A percentile compares a stretch with the other conserved stretches of the same genome.
These are phyloP conservation scores for Pyricularia sp. DNA, from an alignment of 2,329 filamentous ascomycete genomes.

Conservation along the genomic window DNA sequence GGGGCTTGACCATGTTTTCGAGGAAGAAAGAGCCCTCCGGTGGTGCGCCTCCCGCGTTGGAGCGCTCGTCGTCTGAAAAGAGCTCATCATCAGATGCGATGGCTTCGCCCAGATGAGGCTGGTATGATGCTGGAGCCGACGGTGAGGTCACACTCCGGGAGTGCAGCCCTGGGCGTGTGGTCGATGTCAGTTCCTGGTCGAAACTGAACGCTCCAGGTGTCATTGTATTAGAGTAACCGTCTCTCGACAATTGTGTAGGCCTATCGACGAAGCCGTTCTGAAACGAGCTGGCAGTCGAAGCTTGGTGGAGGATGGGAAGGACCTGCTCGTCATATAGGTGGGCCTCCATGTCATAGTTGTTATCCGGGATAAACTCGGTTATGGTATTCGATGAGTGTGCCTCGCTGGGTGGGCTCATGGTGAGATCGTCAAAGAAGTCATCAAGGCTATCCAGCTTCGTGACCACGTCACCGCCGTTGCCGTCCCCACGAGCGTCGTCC, in stretches of 20 bases:
- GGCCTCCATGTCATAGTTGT: slow-evolving; percentile 59
- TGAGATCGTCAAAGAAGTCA: slow-evolving; percentile 70
- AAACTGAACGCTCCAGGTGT: slow-evolving; percentile 47
- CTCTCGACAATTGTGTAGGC: slow-evolving; percentile 46
- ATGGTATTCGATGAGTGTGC: slow-evolving; percentile 53
- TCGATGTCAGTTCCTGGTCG: slow-evolving; percentile 18
- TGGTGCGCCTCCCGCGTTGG: slow-evolving; percentile 19
- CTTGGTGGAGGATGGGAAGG: slow-evolving; percentile 79
- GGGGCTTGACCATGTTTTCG: slow-evolving; percentile 52
- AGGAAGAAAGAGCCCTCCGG: slow-evolving; percentile 41
- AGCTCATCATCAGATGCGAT: slow-evolving; percentile 72
- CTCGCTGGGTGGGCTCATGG: slow-evolving; percentile 50
- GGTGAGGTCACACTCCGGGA: slow-evolving; percentile 80
- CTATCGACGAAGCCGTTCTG: slow-evolving; percentile 77
- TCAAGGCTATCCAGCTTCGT: slow-evolving; percentile 70
- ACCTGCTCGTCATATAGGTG: slow-evolving; percentile 91
- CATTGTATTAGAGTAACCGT: slow-evolving; percentile 47
- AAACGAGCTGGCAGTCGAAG: slow-evolving; percentile 69
- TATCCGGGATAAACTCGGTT: slow-evolving; percentile 55
- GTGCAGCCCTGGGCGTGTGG: slow-evolving; percentile 58
- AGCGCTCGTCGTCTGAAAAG: slow-evolving; percentile 62
- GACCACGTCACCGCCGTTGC: slow-evolving; percentile 74
- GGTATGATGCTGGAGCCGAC: slow-evolving; percentile 45
- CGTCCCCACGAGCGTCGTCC: slow-evolving; percentile 64
- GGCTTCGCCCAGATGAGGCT: slow-evolving; percentile 42